Evolutionary conservation across 352 stramenopile species (phyloP).

Genomic region (Globisporangium takayamanum): DNA sequence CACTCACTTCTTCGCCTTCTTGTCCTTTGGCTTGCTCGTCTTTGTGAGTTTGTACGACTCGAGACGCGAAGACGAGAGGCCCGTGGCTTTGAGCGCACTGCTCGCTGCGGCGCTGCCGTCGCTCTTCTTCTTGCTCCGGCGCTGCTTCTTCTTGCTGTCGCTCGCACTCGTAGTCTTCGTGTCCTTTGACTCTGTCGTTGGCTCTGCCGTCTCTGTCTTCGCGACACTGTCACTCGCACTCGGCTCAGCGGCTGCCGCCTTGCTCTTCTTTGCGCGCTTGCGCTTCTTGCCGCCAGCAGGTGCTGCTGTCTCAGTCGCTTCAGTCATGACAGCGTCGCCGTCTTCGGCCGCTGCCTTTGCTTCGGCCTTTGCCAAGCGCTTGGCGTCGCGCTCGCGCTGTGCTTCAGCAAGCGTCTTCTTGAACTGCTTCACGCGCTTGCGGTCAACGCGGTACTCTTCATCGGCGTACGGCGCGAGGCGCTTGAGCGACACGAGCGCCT

Average conservation of each 20-base stretch:
- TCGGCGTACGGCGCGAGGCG: constrained; percentile 93
- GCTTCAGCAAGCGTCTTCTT: constrained; percentile 54
- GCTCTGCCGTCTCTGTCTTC: not conserved
- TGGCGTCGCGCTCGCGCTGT: constrained; percentile 33
- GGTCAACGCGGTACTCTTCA: constrained; percentile 67
- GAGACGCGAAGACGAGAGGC: constrained; percentile 65
- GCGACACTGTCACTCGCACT: too few relatives aligned
- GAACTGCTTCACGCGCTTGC: constrained; percentile 66
- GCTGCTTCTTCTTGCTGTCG: constrained; percentile 41
- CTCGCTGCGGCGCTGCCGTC: constrained; percentile 23
- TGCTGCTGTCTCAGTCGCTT: not conserved
- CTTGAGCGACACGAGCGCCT: constrained; percentile 96
- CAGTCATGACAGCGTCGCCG: not conserved
- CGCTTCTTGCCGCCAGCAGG: constrained; percentile 46
- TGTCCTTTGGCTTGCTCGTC: constrained; percentile 37
- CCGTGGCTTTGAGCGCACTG: constrained; percentile 34
- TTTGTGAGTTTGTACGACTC: constrained; percentile 82
- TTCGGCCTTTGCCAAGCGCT: constrained; percentile 23
- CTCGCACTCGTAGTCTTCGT: not conserved
- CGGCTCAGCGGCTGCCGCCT: constrained; percentile 14
- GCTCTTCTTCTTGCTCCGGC: constrained; percentile 53
- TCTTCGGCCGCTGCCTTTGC: not conserved
- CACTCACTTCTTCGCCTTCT: not conserved
- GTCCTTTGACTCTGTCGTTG: not conserved
- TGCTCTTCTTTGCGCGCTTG: constrained; percentile 62